phyloP scores from a whole-genome alignment of 257 asterid species.

The Solanum commersonii region DNA sequence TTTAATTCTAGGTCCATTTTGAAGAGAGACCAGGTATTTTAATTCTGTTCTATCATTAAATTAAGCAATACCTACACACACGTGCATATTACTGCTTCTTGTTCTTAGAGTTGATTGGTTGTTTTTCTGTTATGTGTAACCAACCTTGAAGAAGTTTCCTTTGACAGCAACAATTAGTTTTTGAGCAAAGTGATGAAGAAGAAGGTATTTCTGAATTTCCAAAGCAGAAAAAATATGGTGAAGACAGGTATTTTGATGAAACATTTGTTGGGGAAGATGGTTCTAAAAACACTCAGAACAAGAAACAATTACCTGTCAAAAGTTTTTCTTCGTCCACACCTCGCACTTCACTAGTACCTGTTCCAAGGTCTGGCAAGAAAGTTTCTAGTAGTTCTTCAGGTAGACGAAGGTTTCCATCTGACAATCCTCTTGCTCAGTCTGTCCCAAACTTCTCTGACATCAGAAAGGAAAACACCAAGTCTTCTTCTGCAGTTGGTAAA shows the following conservation, averaged over 20 bases:
- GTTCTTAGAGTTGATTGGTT: constrained; percentile 14
- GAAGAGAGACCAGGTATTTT: constrained; percentile 67
- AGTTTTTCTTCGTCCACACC: constrained; percentile 42
- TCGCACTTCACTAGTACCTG: constrained; percentile 41
- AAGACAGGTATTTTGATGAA: constrained; percentile 34
- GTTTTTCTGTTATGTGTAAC: constrained; percentile 25
- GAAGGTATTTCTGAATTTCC: constrained; percentile 34
- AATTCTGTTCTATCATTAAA: constrained; percentile 8
- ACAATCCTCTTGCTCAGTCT: constrained; percentile 80
- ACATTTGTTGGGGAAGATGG: constrained; percentile 31
- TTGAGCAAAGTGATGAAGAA: constrained; percentile 55
- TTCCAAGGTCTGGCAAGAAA: constrained; percentile 44
- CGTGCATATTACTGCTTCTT: neutral
- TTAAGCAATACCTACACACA: neutral
- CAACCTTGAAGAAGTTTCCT: constrained; percentile 40
- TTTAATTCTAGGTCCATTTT: constrained; percentile 44
- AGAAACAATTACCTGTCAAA: constrained; percentile 43
- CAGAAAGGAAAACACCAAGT: constrained; percentile 70
- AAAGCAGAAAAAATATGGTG: constrained; percentile 26
- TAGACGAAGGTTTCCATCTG: constrained; percentile 61
- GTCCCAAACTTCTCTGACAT: constrained; percentile 75
- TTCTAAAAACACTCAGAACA: constrained; percentile 31
- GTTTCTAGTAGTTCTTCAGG: constrained; percentile 34
- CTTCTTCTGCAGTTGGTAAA: constrained; percentile 50
- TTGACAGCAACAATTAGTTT: constrained; percentile 65